A percentile compares a stretch with the other conserved stretches of the same genome.
phyloP scores from a whole-genome alignment of 768 basidiomycete species.

The Nevesoporus exiguus region DNA sequence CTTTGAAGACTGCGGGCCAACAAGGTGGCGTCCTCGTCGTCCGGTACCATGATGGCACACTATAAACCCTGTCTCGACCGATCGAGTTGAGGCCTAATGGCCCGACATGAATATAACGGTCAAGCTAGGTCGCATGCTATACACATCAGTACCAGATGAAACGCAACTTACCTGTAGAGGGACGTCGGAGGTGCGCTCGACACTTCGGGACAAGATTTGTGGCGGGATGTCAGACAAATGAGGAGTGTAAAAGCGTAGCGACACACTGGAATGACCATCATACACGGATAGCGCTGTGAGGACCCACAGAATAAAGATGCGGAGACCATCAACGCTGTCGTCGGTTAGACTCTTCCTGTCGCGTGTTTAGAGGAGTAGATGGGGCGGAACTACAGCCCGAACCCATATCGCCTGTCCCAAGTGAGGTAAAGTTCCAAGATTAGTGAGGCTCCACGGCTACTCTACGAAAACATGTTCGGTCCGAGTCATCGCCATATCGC shows the following conservation, averaged over 20 bases:
- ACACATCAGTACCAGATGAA: background rate
- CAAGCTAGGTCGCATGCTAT: conserved; percentile 1
- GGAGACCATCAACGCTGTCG: background rate
- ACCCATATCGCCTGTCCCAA: too few relatives aligned
- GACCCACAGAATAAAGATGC: conserved; percentile 4
- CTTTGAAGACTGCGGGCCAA: background rate
- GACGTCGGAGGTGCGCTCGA: background rate
- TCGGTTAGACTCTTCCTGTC: background rate
- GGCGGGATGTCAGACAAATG: conserved; percentile 13
- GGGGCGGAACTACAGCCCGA: too few relatives aligned
- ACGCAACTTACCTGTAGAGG: conserved; percentile 7
- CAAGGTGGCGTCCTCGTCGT: conserved; percentile 10
- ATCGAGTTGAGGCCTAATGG: background rate
- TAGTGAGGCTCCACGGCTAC: conserved; percentile 9
- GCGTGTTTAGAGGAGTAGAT: background rate
- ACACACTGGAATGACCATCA: conserved; percentile 12
- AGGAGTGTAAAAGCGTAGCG: background rate
- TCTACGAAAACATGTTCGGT: conserved; percentile 25
- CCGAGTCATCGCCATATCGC: background rate
- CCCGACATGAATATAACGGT: background rate
- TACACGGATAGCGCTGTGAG: background rate
- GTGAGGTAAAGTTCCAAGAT: conserved; percentile 15
- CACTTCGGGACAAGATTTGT: conserved; percentile 17
- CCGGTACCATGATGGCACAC: conserved; percentile 1
- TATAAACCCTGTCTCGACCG: conserved; percentile 3